Percentiles rank a stretch among this genome's conserved stretches.
Evolutionary conservation across 768 basidiomycete species (phyloP).

Genomic region (Termitomyces sp.): DNA sequence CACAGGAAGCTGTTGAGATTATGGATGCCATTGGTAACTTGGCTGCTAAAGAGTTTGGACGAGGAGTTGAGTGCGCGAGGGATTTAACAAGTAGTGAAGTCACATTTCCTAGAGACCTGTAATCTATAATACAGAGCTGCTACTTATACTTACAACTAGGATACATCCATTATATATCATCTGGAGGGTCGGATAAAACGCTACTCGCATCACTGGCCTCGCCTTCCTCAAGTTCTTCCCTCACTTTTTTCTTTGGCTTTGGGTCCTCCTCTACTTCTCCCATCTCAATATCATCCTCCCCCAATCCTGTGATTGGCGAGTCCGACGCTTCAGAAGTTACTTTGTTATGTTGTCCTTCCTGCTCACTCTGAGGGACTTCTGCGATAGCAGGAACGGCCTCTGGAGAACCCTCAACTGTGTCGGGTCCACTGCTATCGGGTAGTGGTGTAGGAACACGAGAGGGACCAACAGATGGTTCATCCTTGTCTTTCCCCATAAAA

Average conservation of each 20-base stretch:
- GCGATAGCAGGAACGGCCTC: neutral
- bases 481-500: conserved; percentile 67
- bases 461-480: conserved; percentile 39
- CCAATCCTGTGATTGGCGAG: conserved; percentile 13
- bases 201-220: conserved; percentile 83
- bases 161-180: conserved; percentile 33
- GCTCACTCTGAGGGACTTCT: conserved; percentile 17
- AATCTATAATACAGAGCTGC: conserved; percentile 14
- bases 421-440: conserved; percentile 27
- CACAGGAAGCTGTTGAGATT: conserved; percentile 42
- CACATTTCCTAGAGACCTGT: conserved; percentile 24
- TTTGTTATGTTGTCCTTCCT: conserved; percentile 37
- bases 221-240: conserved; percentile 82
- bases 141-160: conserved; percentile 10
- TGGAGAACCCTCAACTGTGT: conserved; percentile 14
- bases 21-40: conserved; percentile 63
- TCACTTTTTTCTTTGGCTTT: conserved; percentile 50
- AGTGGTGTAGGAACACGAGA: conserved; percentile 50
- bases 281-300: conserved; percentile 81
- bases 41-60: conserved; percentile 50
- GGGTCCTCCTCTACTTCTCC: conserved; percentile 82
- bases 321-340: conserved; percentile 15
- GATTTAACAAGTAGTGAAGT: conserved; percentile 75
- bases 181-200: conserved; percentile 73
- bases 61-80: conserved; percentile 65